A percentile compares a stretch with the other conserved stretches of the same genome.
These are phyloP conservation scores for Strobilomyces echinocephalus DNA, from an alignment of 768 basidiomycete species.

Conservation along the genomic window DNA sequence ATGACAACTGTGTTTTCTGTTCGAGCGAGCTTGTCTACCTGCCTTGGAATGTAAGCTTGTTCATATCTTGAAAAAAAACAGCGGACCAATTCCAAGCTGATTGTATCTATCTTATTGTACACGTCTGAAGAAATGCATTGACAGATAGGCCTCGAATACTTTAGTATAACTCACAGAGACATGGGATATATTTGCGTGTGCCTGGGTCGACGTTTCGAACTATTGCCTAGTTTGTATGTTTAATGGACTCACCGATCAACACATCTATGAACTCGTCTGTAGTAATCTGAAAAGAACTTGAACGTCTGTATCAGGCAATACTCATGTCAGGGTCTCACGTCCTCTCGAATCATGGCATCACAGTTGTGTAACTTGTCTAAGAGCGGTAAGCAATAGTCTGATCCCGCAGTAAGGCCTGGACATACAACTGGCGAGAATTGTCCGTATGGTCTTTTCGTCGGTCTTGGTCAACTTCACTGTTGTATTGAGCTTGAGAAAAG, in stretches of 20 bases:
- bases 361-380: constrained; percentile 88
- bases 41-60: constrained; percentile 1
- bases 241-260: constrained; percentile 63
- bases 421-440: constrained; percentile 84
- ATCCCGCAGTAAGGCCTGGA: constrained; percentile 7
- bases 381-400: constrained; percentile 4
- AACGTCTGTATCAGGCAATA: constrained; percentile 2
- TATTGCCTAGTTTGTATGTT: neutral
- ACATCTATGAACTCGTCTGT: constrained; percentile 98
- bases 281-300: constrained; percentile 59
- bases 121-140: constrained; percentile 51
- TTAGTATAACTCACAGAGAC: constrained; percentile 59
- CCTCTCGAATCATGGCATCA: constrained; percentile 98
- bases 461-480: constrained; percentile 94
- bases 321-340: constrained; percentile 45
- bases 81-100: constrained; percentile 63
- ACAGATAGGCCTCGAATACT: neutral
- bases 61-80: neutral
- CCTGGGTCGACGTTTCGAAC: constrained; percentile 39
- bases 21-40: constrained; percentile 75
- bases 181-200: constrained; percentile 92
- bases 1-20: constrained; percentile 88
- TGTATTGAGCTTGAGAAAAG: constrained; percentile 57
- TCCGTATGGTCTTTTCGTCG: constrained; percentile 91
- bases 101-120: constrained; percentile 94